phyloP scores from a whole-genome alignment of 495 filamentous ascomycete species.

The Penicillium macrosclerotiorum region DNA sequence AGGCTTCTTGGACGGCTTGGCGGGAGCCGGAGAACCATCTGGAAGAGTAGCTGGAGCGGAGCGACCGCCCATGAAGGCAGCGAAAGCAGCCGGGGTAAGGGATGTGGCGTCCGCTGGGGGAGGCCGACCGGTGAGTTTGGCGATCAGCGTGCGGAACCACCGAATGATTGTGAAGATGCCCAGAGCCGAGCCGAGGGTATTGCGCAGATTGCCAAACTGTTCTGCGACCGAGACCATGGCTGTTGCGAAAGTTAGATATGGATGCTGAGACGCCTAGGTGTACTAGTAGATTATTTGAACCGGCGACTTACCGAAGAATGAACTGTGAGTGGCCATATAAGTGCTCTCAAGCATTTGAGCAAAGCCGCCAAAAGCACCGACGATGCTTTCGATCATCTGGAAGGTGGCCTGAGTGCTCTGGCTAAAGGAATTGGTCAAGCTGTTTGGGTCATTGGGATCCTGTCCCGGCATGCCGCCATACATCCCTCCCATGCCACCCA shows the following conservation, averaged over 20 bases:
- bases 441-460: slow-evolving; percentile 90
- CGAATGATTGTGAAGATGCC: slow-evolving; percentile 95
- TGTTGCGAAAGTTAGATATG: slow-evolving; percentile 35
- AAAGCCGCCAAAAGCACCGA: slow-evolving; percentile 94
- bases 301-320: slow-evolving; percentile 83
- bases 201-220: slow-evolving; percentile 88
- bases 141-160: slow-evolving; percentile 86
- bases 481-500: slow-evolving; percentile 55
- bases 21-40: slow-evolving; percentile 53
- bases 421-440: slow-evolving; percentile 83
- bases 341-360: slow-evolving; percentile 99
- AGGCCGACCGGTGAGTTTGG: slow-evolving; percentile 91
- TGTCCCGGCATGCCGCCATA: slow-evolving; percentile 51
- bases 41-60: slow-evolving; percentile 45
- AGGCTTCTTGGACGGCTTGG: slow-evolving; percentile 85
- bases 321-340: slow-evolving; percentile 99
- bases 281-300: not conserved
- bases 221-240: slow-evolving; percentile 98
- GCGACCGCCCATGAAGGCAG: slow-evolving; percentile 66
- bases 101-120: slow-evolving; percentile 81
- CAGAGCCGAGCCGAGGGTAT: slow-evolving; percentile 91
- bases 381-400: slow-evolving; percentile 96
- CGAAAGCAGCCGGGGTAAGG: slow-evolving; percentile 86
- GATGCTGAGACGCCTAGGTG: too few species aligned
- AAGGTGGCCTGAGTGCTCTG: slow-evolving; percentile 97